Conservation (phyloP, 306 rosid species). For the Acacia melanoxylon region DNA sequence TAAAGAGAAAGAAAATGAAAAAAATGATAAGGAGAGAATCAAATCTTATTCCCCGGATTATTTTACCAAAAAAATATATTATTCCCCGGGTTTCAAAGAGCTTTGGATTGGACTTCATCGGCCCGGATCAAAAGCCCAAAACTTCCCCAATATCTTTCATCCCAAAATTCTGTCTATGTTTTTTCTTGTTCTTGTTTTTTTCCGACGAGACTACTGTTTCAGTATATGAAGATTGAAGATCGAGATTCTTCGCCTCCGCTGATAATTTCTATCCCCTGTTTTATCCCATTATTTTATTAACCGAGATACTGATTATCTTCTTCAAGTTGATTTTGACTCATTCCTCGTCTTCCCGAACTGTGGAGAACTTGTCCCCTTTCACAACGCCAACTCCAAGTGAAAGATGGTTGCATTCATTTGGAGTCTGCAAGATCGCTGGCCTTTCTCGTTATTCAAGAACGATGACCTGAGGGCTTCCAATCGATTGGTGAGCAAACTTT, state of each 20-base stretch:
- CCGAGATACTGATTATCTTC: neutral
- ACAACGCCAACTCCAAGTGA: neutral
- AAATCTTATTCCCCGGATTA: too few species aligned
- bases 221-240: neutral
- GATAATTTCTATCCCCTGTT: too few species aligned
- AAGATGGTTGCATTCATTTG: conserved; percentile 51
- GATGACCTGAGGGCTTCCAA: conserved; percentile 56
- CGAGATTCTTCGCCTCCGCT: neutral
- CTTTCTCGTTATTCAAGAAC: conserved; percentile 48
- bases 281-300: neutral
- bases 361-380: neutral
- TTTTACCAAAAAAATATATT: too few species aligned
- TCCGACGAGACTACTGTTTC: neutral
- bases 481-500: conserved; percentile 53
- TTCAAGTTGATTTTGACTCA: neutral
- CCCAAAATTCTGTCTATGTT: neutral
- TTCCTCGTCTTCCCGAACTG: neutral
- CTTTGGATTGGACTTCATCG: neutral
- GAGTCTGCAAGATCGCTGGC: conserved; percentile 69
- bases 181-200: too few species aligned
- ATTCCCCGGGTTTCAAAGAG: too few species aligned
- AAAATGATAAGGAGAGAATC: too few species aligned
- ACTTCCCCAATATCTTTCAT: neutral
- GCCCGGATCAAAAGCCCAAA: neutral
- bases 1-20: too few species aligned